Conservation (phyloP, 192 early-diverging fungal species). For the Spizellomyces sp. region DNA sequence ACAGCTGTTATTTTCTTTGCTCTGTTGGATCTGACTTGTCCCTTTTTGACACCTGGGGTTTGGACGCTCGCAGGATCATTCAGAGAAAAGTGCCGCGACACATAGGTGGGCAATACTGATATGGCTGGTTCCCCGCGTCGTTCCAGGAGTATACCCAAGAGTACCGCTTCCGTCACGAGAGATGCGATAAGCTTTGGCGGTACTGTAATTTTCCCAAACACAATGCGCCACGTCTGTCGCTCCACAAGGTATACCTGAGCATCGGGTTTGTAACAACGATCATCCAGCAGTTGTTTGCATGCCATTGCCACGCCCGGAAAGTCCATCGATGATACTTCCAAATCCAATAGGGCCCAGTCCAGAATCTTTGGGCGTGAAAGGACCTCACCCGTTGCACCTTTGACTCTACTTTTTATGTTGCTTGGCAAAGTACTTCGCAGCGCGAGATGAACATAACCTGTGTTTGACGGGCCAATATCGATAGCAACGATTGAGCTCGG, state of each 20-base stretch:
- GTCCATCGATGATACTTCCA: background rate
- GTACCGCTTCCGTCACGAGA: conserved; percentile 9
- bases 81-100: background rate
- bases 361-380: background rate
- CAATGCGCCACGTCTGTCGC: conserved; percentile 13
- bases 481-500: conserved; percentile 5
- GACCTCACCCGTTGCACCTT: background rate
- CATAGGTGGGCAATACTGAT: background rate
- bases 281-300: conserved; percentile 1
- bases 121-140: background rate
- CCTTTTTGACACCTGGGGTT: background rate
- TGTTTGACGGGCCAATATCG: conserved; percentile 6
- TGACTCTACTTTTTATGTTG: too few relatives aligned
- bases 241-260: conserved; percentile 8
- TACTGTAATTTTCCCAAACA: background rate
- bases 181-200: background rate
- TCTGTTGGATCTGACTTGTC: too few relatives aligned
- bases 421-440: background rate
- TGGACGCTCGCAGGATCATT: background rate
- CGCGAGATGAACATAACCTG: conserved; percentile 6
- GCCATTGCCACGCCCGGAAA: background rate
- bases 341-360: conserved; percentile 12
- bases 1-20: conserved; percentile 12
- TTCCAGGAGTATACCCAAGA: conserved; percentile 1
- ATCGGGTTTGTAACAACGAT: background rate